Evolutionary conservation across 163 green algal species (phyloP), one percentile per base, ranked within the genome.

Genomic region (Coccomyxa subellipsoidea): DNA sequence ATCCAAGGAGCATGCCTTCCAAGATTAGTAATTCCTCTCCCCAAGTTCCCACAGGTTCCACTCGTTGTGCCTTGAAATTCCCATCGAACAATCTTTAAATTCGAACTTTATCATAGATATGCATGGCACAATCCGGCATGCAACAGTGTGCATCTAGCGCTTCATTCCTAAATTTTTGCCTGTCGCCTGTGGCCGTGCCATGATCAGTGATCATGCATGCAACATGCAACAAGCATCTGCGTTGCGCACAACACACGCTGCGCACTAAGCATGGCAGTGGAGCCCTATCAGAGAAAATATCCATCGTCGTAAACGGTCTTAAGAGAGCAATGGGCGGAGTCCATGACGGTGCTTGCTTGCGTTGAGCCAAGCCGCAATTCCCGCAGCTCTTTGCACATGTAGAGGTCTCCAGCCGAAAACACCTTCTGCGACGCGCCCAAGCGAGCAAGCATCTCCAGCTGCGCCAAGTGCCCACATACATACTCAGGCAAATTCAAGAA

Each of bases 261-360:
- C 47, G 12, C 12, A 66, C 12, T 29, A 66, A 66, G 47, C 47
- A 66, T 29, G 47, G 12, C 18, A 29, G 47, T 66, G 18, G 12
- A 18, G 12, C 66, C 18, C n/a, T 32, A 31, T 32, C 25, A 73
- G 18, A 73, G 27, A 23, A 36, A 73, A 34, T 36, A 73, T 8
- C 66, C 66, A 73, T 73, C n/a, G 21, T 73, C 66, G 32, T 73
- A 73, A 18, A 73, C 66, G 21, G 66, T 73, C 66, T 73, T 32
- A 18, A 73, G 32, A 34, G 21, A 10, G 27, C 27, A 8, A 73
- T 73, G 66, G 21, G n/a, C n/a, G 27, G 10, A 23, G 27, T 18
- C 10, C 66, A 73, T 36, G 66, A 23, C 32, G 21, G n/a, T 34
- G 8, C 6, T 59, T 59, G 66, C 29, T 8, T n/a, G 66, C 31